These are phyloP conservation scores for Tremella yokohamensis DNA, from an alignment of 768 basidiomycete species.

Conservation along the genomic window DNA sequence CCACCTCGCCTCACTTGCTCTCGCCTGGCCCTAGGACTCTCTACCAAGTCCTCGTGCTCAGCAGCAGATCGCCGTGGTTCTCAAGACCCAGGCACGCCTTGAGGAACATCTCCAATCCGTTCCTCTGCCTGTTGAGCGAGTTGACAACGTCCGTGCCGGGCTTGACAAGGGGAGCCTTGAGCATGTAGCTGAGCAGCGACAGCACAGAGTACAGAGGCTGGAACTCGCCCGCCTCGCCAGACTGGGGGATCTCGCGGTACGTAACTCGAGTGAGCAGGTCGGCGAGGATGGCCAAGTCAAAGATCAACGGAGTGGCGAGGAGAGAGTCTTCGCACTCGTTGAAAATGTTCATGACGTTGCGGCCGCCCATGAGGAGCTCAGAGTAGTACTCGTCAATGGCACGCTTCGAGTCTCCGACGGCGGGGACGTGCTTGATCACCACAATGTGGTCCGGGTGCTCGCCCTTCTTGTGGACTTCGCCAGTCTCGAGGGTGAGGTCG, in stretches of 20 bases:
- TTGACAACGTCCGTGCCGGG: slow-evolving; percentile 87
- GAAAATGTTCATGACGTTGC: slow-evolving; percentile 81
- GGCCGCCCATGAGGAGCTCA: slow-evolving; percentile 93
- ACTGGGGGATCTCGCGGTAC: slow-evolving; percentile 61
- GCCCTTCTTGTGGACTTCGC: slow-evolving; percentile 60
- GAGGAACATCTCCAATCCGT: slow-evolving; percentile 86
- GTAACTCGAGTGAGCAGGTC: slow-evolving; percentile 89
- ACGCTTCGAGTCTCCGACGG: slow-evolving; percentile 82
- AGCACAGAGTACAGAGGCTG: slow-evolving; percentile 83
- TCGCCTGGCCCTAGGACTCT: too few relatives aligned
- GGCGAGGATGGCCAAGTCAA: slow-evolving; percentile 87
- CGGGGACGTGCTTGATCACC: slow-evolving; percentile 94
- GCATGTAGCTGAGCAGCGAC: slow-evolving; percentile 91
- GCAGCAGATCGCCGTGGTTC: slow-evolving; percentile 73
- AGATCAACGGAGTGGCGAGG: slow-evolving; percentile 89
- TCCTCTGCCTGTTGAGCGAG: slow-evolving; percentile 88
- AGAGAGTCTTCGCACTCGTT: slow-evolving; percentile 99
- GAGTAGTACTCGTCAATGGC: slow-evolving; percentile 99
- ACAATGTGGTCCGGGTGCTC: slow-evolving; percentile 97
- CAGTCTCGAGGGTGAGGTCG: slow-evolving; percentile 56
- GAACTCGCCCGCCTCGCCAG: slow-evolving; percentile 59
- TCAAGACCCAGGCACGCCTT: slow-evolving; percentile 92
- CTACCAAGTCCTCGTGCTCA: slow-evolving; percentile 86
- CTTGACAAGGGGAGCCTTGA: slow-evolving; percentile 96
- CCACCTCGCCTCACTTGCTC: too few relatives aligned